Percentiles rank a stretch among this genome's conserved stretches.
phyloP scores from a whole-genome alignment of 148 eudicot genomes.

The Chenopodium suecicum region DNA sequence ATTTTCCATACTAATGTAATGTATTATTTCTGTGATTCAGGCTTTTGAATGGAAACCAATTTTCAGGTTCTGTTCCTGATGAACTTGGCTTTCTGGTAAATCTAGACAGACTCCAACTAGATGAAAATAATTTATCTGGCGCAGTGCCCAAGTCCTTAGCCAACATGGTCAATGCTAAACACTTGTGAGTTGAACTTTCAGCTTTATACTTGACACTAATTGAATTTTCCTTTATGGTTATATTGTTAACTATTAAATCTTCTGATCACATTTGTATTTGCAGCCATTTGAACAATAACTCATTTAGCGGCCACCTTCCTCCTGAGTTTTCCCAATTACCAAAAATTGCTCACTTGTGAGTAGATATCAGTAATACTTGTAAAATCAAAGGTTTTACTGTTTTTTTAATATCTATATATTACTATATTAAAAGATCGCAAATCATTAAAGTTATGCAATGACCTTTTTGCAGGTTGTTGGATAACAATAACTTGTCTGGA shows the following conservation, averaged over 20 bases:
- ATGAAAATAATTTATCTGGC: slow-evolving; percentile 74
- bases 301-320: slow-evolving; percentile 84
- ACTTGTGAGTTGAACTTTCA: slow-evolving; percentile 56
- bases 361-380: slow-evolving; percentile 15
- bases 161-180: slow-evolving; percentile 54
- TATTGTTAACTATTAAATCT: background rate
- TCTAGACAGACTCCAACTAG: slow-evolving; percentile 69
- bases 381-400: background rate
- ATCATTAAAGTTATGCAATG: slow-evolving; percentile 10
- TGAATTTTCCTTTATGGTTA: background rate
- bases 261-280: slow-evolving; percentile 11
- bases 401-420: background rate
- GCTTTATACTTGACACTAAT: background rate
- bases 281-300: slow-evolving; percentile 80
- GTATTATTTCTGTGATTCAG: slow-evolving; percentile 37
- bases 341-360: slow-evolving; percentile 78
- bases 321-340: slow-evolving; percentile 57
- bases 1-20: slow-evolving; percentile 4
- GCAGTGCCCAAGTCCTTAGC: slow-evolving; percentile 65
- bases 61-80: slow-evolving; percentile 69
- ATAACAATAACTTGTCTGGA: slow-evolving; percentile 79
- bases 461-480: slow-evolving; percentile 63
- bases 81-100: slow-evolving; percentile 71
- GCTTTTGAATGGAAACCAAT: slow-evolving; percentile 80
- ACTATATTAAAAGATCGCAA: background rate